Conservation (phyloP, 2,329 filamentous ascomycete genomes). For the Fusarium pseudograminearum region DNA sequence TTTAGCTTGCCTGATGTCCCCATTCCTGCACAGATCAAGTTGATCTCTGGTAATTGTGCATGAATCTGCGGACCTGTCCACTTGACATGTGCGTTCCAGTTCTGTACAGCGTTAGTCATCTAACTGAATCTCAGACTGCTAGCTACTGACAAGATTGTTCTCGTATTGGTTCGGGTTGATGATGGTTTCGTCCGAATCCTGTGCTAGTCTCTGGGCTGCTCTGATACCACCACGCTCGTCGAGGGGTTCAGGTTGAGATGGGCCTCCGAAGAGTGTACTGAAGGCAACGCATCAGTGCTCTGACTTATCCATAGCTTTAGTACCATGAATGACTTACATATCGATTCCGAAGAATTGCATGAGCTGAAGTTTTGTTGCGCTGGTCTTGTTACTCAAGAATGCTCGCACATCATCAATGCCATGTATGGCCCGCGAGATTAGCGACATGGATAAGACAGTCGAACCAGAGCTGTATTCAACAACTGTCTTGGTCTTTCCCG, state of each 20-base stretch:
- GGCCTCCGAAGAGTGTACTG: conserved; percentile 68
- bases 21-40: conserved; percentile 67
- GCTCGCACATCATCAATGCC: conserved; percentile 64
- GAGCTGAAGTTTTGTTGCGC: conserved; percentile 63
- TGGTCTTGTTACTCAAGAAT: conserved; percentile 70
- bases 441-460: conserved; percentile 70
- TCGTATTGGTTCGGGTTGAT: conserved; percentile 71
- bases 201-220: conserved; percentile 57
- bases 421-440: conserved; percentile 65
- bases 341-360: conserved; percentile 71
- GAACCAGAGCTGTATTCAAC: conserved; percentile 73
- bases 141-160: conserved; percentile 55
- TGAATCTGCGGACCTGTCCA: conserved; percentile 72
- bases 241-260: conserved; percentile 66
- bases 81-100: conserved; percentile 66
- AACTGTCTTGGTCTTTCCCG: conserved; percentile 61
- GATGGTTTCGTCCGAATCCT: conserved; percentile 57
- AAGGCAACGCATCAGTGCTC: neutral
- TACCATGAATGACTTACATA: conserved; percentile 52
- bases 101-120: conserved; percentile 49
- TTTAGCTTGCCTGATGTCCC: conserved; percentile 63
- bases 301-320: rapidly evolving
- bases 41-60: conserved; percentile 67
- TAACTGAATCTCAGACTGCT: rapidly evolving
- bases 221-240: conserved; percentile 67